These are phyloP conservation scores for Choiromyces venosus DNA, from an alignment of 495 filamentous ascomycete genomes.

Conservation along the genomic window DNA sequence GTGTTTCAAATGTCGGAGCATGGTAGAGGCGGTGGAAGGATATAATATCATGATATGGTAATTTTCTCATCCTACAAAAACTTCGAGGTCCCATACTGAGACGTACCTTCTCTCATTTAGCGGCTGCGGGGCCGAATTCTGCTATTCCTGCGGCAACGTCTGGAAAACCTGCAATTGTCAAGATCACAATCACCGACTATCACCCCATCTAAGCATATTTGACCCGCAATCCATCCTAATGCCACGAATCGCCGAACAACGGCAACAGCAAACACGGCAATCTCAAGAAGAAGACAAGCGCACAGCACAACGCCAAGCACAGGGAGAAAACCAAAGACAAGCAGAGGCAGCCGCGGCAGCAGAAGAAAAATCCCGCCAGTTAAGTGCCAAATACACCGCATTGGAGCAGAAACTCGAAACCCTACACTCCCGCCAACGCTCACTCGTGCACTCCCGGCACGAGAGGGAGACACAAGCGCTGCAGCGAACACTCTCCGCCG, in stretches of 20 bases:
- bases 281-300: constrained; percentile 10
- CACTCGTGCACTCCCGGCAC: neutral
- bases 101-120: constrained; percentile 15
- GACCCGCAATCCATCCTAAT: too few species aligned
- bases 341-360: constrained; percentile 6
- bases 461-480: constrained; percentile 8
- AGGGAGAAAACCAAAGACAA: constrained; percentile 6
- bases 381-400: neutral
- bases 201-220: too few species aligned
- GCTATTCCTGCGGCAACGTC: constrained; percentile 66
- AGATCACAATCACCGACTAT: too few species aligned
- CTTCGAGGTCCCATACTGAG: too few species aligned
- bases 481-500: neutral
- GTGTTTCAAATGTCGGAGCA: constrained; percentile 64
- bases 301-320: constrained; percentile 9
- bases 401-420: neutral
- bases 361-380: constrained; percentile 7
- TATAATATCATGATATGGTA: constrained; percentile 75
- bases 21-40: constrained; percentile 68
- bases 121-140: constrained; percentile 63
- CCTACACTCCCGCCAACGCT: constrained; percentile 12
- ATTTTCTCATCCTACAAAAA: too few species aligned
- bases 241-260: neutral
- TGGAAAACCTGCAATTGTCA: constrained; percentile 62
- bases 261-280: neutral